These are phyloP conservation scores for Nosema bombycis DNA, from an alignment of 371 early-diverging fungal species.

Conservation along the genomic window DNA sequence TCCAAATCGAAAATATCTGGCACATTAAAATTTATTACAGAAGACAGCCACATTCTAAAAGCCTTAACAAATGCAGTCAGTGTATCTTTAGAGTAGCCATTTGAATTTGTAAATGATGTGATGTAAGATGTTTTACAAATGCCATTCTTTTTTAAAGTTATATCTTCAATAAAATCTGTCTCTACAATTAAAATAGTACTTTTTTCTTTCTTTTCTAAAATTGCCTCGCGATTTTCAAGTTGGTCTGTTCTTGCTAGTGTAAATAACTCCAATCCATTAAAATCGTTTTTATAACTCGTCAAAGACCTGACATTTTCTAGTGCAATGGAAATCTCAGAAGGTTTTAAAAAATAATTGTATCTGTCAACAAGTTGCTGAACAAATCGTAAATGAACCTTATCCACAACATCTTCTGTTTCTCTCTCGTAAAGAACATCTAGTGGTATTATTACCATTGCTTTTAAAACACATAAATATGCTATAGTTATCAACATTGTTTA, in stretches of 20 bases:
- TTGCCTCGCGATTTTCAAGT: slow-evolving; percentile 4
- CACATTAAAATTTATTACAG: slow-evolving; percentile 6
- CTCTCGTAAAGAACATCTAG: slow-evolving; percentile 1
- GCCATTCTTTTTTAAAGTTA: background rate
- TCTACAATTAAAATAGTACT: slow-evolving; percentile 30
- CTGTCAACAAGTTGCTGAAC: background rate
- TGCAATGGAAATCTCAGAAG: background rate
- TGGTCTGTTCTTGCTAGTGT: slow-evolving; percentile 21
- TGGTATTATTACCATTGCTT: background rate
- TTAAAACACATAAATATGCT: background rate
- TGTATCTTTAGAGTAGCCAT: slow-evolving; percentile 6
- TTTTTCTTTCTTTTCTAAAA: background rate
- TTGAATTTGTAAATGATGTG: slow-evolving; percentile 12
- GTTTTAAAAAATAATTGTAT: background rate
- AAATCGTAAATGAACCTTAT: background rate
- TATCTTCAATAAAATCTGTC: slow-evolving; percentile 9
- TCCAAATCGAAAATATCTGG: slow-evolving; percentile 12
- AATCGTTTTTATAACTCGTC: background rate
- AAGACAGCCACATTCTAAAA: background rate
- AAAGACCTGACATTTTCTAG: background rate
- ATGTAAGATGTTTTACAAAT: slow-evolving; percentile 22
- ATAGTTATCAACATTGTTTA: background rate
- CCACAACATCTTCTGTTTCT: background rate
- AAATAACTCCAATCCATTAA: slow-evolving; percentile 14
- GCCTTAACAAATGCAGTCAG: slow-evolving; percentile 21